Evolutionary conservation across 371 early-diverging fungal species (phyloP).

Genomic region (Mucor saturninus): DNA sequence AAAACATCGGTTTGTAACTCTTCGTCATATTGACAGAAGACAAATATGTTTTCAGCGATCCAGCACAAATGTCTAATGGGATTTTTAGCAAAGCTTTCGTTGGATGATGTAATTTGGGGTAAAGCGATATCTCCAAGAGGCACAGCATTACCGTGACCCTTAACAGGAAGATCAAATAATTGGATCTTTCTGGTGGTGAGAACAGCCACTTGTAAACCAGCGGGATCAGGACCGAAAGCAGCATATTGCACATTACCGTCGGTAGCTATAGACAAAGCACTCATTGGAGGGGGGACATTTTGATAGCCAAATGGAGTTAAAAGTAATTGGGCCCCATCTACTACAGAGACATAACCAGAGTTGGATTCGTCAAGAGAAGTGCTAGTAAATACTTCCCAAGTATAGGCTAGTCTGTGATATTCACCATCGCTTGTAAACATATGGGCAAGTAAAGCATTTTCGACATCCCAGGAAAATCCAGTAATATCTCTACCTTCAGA

Average conservation of each 20-base stretch:
- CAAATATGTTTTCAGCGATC: conserved; percentile 34
- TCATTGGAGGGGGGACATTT: conserved; percentile 97
- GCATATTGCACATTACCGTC: conserved; percentile 61
- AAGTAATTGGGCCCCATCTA: conserved; percentile 73
- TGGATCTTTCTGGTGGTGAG: conserved; percentile 59
- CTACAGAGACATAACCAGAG: conserved; percentile 75
- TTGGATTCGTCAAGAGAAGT: conserved; percentile 59
- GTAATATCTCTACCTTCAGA: conserved; percentile 43
- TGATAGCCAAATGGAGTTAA: conserved; percentile 86
- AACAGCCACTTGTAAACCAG: conserved; percentile 75
- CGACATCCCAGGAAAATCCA: conserved; percentile 75
- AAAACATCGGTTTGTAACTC: conserved; percentile 31
- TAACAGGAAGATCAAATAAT: conserved; percentile 49
- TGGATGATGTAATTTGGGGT: conserved; percentile 9
- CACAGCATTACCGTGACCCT: conserved; percentile 32
- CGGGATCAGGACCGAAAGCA: conserved; percentile 62
- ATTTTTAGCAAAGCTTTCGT: conserved; percentile 15
- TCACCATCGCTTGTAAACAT: conserved; percentile 54
- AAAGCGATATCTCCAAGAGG: conserved; percentile 19
- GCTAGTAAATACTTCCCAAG: conserved; percentile 63
- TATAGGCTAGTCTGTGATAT: conserved; percentile 60
- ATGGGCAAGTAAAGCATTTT: conserved; percentile 67
- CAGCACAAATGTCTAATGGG: conserved; percentile 43
- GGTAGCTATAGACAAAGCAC: conserved; percentile 48
- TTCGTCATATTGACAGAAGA: conserved; percentile 40